Percentiles rank a stretch among this genome's conserved stretches.
These are phyloP conservation scores for Nakataea oryzae DNA, from an alignment of 2,329 filamentous ascomycete genomes.

Conservation along the genomic window DNA sequence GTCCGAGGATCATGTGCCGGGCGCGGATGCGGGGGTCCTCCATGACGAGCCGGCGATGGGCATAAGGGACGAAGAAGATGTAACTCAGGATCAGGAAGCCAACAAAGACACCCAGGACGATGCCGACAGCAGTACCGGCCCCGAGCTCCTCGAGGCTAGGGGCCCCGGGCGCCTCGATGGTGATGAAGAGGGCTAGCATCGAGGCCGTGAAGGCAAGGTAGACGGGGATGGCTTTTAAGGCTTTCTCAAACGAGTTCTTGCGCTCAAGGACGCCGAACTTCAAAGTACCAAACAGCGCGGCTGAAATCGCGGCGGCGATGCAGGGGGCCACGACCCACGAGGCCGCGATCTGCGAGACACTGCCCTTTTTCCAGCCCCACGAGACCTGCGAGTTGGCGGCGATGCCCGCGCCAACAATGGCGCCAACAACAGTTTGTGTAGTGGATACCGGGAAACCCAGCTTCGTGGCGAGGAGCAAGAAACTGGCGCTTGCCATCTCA, in stretches of 20 bases:
- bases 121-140: background rate
- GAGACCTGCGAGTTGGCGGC: background rate
- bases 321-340: background rate
- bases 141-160: constrained; percentile 2
- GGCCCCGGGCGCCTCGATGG: background rate
- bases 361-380: background rate
- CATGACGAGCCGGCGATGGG: constrained; percentile 1
- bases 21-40: background rate
- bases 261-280: background rate
- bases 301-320: background rate
- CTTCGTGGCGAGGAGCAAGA: background rate
- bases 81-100: background rate
- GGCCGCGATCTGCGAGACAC: constrained; percentile 1
- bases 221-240: background rate
- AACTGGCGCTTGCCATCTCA: background rate
- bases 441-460: constrained; percentile 2
- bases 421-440: constrained; percentile 2
- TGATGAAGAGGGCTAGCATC: background rate
- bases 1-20: background rate
- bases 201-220: constrained; percentile 1
- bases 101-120: background rate
- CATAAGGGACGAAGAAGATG: constrained; percentile 2
- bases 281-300: background rate
- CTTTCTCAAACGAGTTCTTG: background rate
- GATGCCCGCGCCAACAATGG: background rate